These are phyloP conservation scores for Tardiomyces digboiensis DNA, from an alignment of 1,139 yeast genomes.

Conservation along the genomic window DNA sequence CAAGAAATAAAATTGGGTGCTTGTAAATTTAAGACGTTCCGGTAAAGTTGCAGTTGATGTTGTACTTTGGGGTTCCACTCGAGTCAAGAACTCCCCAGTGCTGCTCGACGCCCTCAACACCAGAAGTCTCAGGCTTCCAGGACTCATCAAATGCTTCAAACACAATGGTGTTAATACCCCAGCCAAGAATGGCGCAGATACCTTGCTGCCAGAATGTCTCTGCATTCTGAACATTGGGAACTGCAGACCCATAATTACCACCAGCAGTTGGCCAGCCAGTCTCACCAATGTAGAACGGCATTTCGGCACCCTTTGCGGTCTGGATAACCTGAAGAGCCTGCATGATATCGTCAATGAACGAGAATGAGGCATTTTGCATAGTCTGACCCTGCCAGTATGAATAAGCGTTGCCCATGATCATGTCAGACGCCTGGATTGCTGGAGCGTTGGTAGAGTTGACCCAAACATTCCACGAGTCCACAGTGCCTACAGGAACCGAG, in stretches of 20 bases:
- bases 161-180: conserved; percentile 89
- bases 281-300: conserved; percentile 93
- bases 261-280: conserved; percentile 98
- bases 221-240: conserved; percentile 67
- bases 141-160: conserved; percentile 95
- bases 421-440: conserved; percentile 72
- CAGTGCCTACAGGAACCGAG: conserved; percentile 76
- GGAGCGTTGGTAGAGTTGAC: conserved; percentile 67
- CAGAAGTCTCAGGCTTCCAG: conserved; percentile 77
- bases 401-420: conserved; percentile 88
- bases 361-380: conserved; percentile 61
- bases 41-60: conserved; percentile 15
- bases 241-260: conserved; percentile 42
- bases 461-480: conserved; percentile 90
- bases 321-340: conserved; percentile 88
- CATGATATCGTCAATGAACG: conserved; percentile 94
- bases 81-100: conserved; percentile 86
- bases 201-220: conserved; percentile 75
- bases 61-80: conserved; percentile 30
- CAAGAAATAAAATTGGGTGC: neutral
- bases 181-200: conserved; percentile 84
- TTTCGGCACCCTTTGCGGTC: conserved; percentile 73
- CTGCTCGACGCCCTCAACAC: conserved; percentile 68
- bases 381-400: conserved; percentile 99
- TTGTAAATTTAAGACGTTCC: neutral